These are phyloP conservation scores for Starmerella kuoi DNA, from an alignment of 805 yeast genomes.

Conservation along the genomic window DNA sequence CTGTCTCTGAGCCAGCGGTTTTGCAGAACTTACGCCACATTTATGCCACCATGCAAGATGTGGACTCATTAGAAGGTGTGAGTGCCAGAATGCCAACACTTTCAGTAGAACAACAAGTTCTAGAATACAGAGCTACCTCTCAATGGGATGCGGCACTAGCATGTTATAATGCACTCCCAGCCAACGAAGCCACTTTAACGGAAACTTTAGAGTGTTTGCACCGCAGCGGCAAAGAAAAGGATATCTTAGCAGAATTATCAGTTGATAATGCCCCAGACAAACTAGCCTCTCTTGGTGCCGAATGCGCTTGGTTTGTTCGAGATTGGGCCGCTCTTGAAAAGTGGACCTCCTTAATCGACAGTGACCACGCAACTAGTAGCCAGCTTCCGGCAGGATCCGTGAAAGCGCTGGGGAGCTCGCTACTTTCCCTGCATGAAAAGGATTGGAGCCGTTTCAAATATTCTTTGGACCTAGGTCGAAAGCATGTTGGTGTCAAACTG, in stretches of 20 bases:
- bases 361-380: not conserved
- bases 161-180: conserved; percentile 49
- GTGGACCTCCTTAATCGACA: conserved; percentile 31
- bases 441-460: conserved; percentile 30
- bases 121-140: conserved; percentile 71
- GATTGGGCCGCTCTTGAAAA: conserved; percentile 31
- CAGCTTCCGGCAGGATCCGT: conserved; percentile 12
- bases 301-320: conserved; percentile 60
- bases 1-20: conserved; percentile 20
- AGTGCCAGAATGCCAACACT: conserved; percentile 53
- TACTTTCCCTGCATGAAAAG: conserved; percentile 34
- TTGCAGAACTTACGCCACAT: conserved; percentile 46
- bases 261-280: conserved; percentile 19
- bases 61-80: conserved; percentile 81
- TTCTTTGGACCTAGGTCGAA: conserved; percentile 41
- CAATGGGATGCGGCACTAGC: conserved; percentile 82
- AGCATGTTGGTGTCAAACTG: conserved; percentile 49
- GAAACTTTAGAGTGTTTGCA: conserved; percentile 58
- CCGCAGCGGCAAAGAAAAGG: conserved; percentile 64
- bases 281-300: conserved; percentile 51
- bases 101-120: conserved; percentile 59
- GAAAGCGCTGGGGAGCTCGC: conserved; percentile 39
- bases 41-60: conserved; percentile 78
- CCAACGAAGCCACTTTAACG: conserved; percentile 28
- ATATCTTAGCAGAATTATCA: conserved; percentile 41